Conservation (phyloP, 345 rosid species). For the Carallia brachiata region DNA sequence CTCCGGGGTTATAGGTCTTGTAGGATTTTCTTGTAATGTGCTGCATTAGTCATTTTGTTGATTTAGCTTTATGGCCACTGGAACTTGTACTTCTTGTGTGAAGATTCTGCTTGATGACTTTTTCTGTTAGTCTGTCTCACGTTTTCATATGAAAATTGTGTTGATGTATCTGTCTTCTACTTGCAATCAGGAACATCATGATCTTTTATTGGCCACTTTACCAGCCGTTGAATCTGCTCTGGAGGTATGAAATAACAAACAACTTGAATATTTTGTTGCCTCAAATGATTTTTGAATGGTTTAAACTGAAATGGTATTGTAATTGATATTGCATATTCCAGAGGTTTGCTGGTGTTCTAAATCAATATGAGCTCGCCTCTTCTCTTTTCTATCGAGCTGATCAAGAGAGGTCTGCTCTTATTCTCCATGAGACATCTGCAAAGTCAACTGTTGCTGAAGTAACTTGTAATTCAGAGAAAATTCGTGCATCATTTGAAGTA, state of each 20-base stretch:
- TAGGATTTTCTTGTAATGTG: background rate
- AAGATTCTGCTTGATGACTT: background rate
- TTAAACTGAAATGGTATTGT: conserved; percentile 14
- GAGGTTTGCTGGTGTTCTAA: conserved; percentile 68
- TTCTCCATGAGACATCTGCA: conserved; percentile 73
- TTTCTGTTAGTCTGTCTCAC: background rate
- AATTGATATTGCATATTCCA: conserved; percentile 40
- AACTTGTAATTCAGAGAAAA: conserved; percentile 58
- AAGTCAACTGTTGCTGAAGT: conserved; percentile 83
- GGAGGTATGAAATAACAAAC: conserved; percentile 52
- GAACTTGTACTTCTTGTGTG: conserved; percentile 5
- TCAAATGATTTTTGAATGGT: conserved; percentile 10
- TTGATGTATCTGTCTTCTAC: conserved; percentile 4
- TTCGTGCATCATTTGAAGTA: conserved; percentile 59
- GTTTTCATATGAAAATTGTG: conserved; percentile 14
- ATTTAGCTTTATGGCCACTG: conserved; percentile 6
- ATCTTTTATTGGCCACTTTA: conserved; percentile 67
- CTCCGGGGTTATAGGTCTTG: conserved; percentile 8
- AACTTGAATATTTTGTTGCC: conserved; percentile 9
- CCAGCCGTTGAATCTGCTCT: conserved; percentile 79
- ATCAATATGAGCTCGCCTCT: conserved; percentile 70
- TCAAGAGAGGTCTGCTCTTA: conserved; percentile 72
- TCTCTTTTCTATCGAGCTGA: conserved; percentile 67
- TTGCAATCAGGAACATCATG: conserved; percentile 78
- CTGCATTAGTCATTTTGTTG: conserved; percentile 4